Conservation (phyloP, 176 grass and related monocot species). For the Avena eriantha region DNA sequence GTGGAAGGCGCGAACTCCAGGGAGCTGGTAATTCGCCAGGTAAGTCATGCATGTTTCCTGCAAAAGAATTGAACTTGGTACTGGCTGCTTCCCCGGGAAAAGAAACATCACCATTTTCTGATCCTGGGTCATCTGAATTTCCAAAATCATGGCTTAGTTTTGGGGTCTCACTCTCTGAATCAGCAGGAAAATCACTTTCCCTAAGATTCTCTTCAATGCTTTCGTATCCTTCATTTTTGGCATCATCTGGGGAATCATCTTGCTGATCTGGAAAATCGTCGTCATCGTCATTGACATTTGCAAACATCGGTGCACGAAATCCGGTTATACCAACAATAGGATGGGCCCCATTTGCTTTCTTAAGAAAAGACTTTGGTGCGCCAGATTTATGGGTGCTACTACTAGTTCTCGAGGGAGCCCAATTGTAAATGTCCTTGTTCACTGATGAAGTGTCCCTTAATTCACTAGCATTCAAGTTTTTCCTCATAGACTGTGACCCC, state of each 20-base stretch:
- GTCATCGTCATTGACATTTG: conserved; percentile 50
- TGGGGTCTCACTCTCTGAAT: conserved; percentile 83
- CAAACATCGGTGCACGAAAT: conserved; percentile 52
- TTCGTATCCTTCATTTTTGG: conserved; percentile 85
- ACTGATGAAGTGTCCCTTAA: conserved; percentile 74
- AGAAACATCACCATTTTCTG: conserved; percentile 67
- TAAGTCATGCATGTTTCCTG: conserved; percentile 55
- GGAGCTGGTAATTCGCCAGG: conserved; percentile 54
- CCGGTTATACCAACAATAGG: conserved; percentile 47
- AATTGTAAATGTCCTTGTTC: conserved; percentile 57
- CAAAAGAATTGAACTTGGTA: conserved; percentile 55
- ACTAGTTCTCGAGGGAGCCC: conserved; percentile 47
- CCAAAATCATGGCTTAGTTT: conserved; percentile 56
- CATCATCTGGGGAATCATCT: conserved; percentile 57
- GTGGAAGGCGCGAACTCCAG: conserved; percentile 56
- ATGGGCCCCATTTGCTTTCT: conserved; percentile 56
- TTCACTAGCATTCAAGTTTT: conserved; percentile 62
- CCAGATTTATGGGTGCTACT: conserved; percentile 54
- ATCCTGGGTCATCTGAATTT: conserved; percentile 79
- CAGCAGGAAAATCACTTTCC: conserved; percentile 67
- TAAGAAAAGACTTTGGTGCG: conserved; percentile 55
- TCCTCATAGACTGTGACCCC: conserved; percentile 87
- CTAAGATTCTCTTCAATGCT: conserved; percentile 73
- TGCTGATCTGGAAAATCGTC: conserved; percentile 65
- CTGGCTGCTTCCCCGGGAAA: conserved; percentile 40